Base-by-base conservation (phyloP, 306 rosid genomes). In the Crotalaria pallida region DNA sequence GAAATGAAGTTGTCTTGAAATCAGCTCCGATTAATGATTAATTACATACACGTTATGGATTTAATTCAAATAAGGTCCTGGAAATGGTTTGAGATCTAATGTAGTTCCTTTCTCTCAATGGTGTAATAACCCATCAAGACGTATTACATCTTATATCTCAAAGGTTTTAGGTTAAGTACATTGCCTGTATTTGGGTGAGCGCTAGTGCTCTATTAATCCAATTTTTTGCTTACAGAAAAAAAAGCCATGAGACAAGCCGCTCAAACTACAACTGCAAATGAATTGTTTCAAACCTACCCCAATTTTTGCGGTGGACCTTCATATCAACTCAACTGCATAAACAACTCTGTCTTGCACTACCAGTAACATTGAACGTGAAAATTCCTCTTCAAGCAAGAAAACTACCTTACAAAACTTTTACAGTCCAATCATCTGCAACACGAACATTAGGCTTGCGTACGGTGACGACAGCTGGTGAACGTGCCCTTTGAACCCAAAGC, bases 361-460 rank as follows among this genome's bases (percentile, higher is more conserved):
- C 48, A 36, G 62, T 13, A 59, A 10, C 45, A 49, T 18, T 26
- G 58, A 68, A 61, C 40, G 41, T 44, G 16, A 19, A 21, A 26
- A 9, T 26, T 31, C 57, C 24, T 40, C 57, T 38, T 71, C 73
- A 12, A 49, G 44, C 36, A 27, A 44, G 41, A 45, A 71, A 29
- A 59, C 8, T 5, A 41, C 27, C 51, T 72, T 76, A 90, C 84
- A 77, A 75, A 81, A 90, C 2, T 68, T 83, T 81, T 48, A 94
- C 72, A 1, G 88, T 76, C 98, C 98, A 94, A 69, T 87, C 89
- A 74, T 88, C 92, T 4, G 74, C 85, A 64, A 90, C 66, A 51
- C 66, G 84, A 44, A 94, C 83, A 69, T 83, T 84, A 43, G 98
- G 98, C 77, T 83, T 90, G 4, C 98, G 88, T 72, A 90, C 80